A percentile compares a stretch with the other conserved stretches of the same genome.
Evolutionary conservation across 208 protist genomes (phyloP).

Genomic region (Leishmania arabica): DNA sequence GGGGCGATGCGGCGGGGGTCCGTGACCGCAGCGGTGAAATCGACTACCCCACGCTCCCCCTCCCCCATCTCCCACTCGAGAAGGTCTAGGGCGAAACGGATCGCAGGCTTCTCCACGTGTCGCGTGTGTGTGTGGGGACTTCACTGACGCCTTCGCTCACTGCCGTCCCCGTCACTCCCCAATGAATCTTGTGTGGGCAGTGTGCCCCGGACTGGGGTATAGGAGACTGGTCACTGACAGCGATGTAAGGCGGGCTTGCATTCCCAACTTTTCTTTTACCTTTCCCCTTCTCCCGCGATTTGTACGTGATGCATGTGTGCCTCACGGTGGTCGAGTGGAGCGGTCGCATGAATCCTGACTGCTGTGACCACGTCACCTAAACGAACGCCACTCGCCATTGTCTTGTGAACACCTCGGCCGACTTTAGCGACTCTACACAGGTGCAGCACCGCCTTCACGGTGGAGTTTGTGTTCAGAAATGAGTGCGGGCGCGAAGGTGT

Average conservation of each 20-base stretch:
- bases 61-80: not conserved
- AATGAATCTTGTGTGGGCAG: not conserved
- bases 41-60: not conserved
- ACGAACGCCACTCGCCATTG: not conserved
- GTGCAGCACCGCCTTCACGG: not conserved
- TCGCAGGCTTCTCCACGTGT: not conserved
- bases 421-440: not conserved
- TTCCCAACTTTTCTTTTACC: not conserved
- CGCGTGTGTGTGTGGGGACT: not conserved
- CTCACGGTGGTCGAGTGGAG: not conserved
- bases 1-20: not conserved
- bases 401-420: not conserved
- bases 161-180: not conserved
- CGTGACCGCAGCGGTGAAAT: not conserved
- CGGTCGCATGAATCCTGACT: not conserved
- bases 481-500: conserved; percentile 3
- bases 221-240: not conserved
- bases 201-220: not conserved
- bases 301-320: not conserved
- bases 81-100: not conserved
- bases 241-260: not conserved
- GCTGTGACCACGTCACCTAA: not conserved
- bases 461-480: not conserved
- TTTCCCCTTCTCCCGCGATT: not conserved
- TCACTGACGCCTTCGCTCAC: not conserved